Evolutionary conservation across 1,139 yeast species (phyloP).

Genomic region (Geotrichum siamense): DNA sequence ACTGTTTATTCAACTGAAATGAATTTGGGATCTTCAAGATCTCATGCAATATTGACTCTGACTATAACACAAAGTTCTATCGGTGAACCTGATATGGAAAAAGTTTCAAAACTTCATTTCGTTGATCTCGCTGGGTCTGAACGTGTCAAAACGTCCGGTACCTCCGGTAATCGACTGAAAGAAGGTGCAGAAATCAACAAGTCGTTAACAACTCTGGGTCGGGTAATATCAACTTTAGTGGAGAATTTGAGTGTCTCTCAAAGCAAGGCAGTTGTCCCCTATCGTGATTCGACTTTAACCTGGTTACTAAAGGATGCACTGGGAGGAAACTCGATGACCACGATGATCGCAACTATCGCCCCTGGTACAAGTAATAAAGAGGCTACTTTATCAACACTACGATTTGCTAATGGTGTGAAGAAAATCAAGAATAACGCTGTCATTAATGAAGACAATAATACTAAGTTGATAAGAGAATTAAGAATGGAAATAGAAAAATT

Average conservation of each 20-base stretch:
- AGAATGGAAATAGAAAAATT: slow-evolving; percentile 26
- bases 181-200: slow-evolving; percentile 92
- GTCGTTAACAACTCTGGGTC: slow-evolving; percentile 79
- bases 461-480: slow-evolving; percentile 28
- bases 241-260: slow-evolving; percentile 21
- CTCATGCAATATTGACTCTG: slow-evolving; percentile 69
- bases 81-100: slow-evolving; percentile 25
- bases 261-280: slow-evolving; percentile 42
- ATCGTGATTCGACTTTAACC: slow-evolving; percentile 55
- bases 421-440: slow-evolving; percentile 25
- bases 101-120: slow-evolving; percentile 43
- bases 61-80: slow-evolving; percentile 51
- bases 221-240: slow-evolving; percentile 50
- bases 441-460: slow-evolving; percentile 23
- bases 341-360: slow-evolving; percentile 60
- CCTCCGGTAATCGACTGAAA: slow-evolving; percentile 55
- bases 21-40: slow-evolving; percentile 70
- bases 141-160: slow-evolving; percentile 45
- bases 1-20: slow-evolving; percentile 85
- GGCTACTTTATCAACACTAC: slow-evolving; percentile 55
- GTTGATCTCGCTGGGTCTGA: slow-evolving; percentile 97
- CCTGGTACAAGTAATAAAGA: slow-evolving; percentile 51
- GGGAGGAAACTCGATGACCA: slow-evolving; percentile 62
- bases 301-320: slow-evolving; percentile 56
- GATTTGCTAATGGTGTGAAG: slow-evolving; percentile 43